Percentiles rank a stretch among this genome's conserved stretches.
phyloP scores from a whole-genome alignment of 1,284 basidiomycete species.

The Sporisorium exsertum region DNA sequence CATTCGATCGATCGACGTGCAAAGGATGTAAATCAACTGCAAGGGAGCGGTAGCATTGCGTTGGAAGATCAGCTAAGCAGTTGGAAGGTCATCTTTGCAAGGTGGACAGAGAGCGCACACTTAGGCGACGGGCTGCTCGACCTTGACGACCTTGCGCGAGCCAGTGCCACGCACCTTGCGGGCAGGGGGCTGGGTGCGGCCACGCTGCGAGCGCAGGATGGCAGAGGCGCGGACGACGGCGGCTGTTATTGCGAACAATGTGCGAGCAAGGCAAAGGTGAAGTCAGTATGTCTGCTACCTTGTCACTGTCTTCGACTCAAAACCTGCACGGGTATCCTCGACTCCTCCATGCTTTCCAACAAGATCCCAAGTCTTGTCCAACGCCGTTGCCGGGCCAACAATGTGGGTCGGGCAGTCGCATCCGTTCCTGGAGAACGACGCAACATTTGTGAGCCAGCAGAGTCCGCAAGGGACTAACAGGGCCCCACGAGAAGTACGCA shows the following conservation, averaged over 20 bases:
- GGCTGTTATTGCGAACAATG: conserved; percentile 29
- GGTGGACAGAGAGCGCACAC: neutral
- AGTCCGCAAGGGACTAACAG: conserved; percentile 18
- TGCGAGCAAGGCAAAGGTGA: neutral
- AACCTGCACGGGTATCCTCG: neutral
- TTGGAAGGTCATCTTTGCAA: conserved; percentile 12
- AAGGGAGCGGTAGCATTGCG: conserved; percentile 21
- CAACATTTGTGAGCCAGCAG: conserved; percentile 39
- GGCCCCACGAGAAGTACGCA: conserved; percentile 29
- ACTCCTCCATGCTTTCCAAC: neutral
- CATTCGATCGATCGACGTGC: neutral
- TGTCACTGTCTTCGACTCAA: neutral
- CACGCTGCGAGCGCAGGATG: conserved; percentile 61
- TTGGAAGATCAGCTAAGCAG: conserved; percentile 5
- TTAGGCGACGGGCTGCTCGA: conserved; percentile 47
- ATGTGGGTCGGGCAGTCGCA: conserved; percentile 43
- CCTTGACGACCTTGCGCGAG: conserved; percentile 47
- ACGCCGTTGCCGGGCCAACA: neutral
- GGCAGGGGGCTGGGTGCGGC: conserved; percentile 48
- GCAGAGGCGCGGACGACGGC: conserved; percentile 66
- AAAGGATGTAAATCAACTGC: neutral
- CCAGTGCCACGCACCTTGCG: conserved; percentile 52
- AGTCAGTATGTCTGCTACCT: conserved; percentile 24
- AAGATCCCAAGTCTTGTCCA: neutral
- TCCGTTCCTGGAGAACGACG: conserved; percentile 14